Base-by-base conservation (phyloP, 73 alveolate genomes). In the Diophrys sp. region DNA sequence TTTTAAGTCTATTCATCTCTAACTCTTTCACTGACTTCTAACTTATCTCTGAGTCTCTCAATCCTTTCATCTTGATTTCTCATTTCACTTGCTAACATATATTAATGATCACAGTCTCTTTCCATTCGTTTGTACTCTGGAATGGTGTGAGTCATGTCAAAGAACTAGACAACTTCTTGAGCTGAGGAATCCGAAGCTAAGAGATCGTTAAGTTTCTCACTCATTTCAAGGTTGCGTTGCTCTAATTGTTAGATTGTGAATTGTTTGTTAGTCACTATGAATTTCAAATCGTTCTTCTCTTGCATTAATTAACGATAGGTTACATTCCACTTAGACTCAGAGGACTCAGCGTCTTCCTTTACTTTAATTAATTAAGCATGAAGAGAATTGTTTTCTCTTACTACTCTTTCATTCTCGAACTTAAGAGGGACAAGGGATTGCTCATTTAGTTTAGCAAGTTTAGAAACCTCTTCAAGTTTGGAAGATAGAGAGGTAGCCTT, bases 381-480 rank as follows among this genome's bases (percentile, higher is more conserved):
- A 73, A 97, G 89, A 30, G 96, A 93, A 81, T 96, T 96, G 88
- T 97, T 97, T 87, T 97, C 98, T 75, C 91, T 96, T 66, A 95
- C 94, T 31, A 97, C 82, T 89, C 96, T 92, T 78, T 93, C 90
- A 84, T 94, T 95, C 79, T 97, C 99, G 76, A 90, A 95, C 77
- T 96, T 90, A 67, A 97, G 84, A 31, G 93, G 93, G 1, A 79
- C 54, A n/a, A 54, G 24, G 26, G 68, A 71, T 14, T 29, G 27
- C 33, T 77, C 71, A 56, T 74, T 33, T 70, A 75, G 30, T 32
- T 14, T 56, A 26, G 30, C 27, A 32, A 55, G 56, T 29, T 73
- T 27, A 67, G 78, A 31, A 31, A 68, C 79, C 56, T 70, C 33
- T 26, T 57, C 44, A 0, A 67, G 25, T 53, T 57, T 73, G 29